phyloP scores from a whole-genome alignment of 2,329 filamentous ascomycete genomes.

The Hypoxylon sp. region DNA sequence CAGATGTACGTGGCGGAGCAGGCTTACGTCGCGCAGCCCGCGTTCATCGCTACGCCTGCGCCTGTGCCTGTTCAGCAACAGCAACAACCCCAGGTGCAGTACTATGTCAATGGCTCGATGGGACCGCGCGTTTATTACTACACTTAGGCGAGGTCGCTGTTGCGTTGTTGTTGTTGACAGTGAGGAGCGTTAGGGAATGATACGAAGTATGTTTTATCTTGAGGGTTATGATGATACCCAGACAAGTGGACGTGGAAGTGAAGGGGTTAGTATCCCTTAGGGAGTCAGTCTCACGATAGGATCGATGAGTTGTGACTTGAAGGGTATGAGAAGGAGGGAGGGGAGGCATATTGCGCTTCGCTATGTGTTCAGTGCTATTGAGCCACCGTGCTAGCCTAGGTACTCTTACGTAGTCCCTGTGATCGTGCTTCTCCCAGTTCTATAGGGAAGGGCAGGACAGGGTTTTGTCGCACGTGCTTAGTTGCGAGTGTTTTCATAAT shows the following conservation, averaged over 20 bases:
- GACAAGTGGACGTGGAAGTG: too few species aligned
- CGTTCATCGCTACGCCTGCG: slow-evolving; percentile 6
- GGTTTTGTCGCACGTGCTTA: not conserved
- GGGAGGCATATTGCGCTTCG: too few species aligned
- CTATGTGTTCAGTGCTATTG: not conserved
- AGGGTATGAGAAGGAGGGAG: too few species aligned
- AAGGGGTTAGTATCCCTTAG: too few species aligned
- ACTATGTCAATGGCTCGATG: slow-evolving; percentile 30
- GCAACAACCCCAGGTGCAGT: slow-evolving; percentile 27
- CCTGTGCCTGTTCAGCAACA: not conserved
- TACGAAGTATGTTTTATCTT: not conserved
- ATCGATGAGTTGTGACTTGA: too few species aligned
- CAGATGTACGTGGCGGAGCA: slow-evolving; percentile 23
- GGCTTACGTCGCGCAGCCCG: slow-evolving; percentile 28
- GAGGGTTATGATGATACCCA: too few species aligned
- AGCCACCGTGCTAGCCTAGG: not conserved
- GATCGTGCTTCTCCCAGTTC: not conserved
- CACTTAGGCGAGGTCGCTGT: slow-evolving; percentile 2
- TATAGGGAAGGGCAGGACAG: not conserved
- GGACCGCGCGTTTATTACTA: slow-evolving; percentile 31
- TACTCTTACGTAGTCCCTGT: not conserved
- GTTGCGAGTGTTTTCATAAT: not conserved
- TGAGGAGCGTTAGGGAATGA: not conserved
- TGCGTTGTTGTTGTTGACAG: not conserved
- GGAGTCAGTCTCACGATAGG: too few species aligned